Conservation (phyloP, 2,329 filamentous ascomycete genomes). For the Penicillium vulpinum region DNA sequence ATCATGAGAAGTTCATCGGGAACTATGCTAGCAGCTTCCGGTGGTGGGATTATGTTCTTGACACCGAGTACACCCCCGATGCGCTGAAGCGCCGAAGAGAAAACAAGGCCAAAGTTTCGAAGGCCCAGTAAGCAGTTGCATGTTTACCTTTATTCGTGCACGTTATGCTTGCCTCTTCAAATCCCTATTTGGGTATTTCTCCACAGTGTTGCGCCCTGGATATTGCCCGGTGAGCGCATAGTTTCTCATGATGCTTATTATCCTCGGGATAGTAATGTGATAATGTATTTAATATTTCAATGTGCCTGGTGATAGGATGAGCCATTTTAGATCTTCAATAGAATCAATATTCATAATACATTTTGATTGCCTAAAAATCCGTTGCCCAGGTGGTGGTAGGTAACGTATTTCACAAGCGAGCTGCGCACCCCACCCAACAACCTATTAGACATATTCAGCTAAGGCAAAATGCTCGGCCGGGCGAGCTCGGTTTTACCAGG, state of each 20-base stretch:
- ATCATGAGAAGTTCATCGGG: constrained; percentile 98
- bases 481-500: too few relatives aligned
- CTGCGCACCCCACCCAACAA: too few relatives aligned
- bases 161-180: neutral
- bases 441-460: too few relatives aligned
- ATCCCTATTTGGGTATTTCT: neutral
- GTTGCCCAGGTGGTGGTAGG: neutral
- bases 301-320: neutral
- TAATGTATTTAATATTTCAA: constrained; percentile 5
- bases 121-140: constrained; percentile 26
- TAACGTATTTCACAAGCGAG: too few relatives aligned
- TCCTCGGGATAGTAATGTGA: constrained; percentile 2
- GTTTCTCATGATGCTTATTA: neutral
- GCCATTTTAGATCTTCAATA: neutral
- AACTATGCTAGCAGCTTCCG: constrained; percentile 98
- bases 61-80: constrained; percentile 90
- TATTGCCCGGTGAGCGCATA: neutral
- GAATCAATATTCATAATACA: neutral
- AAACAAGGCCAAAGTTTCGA: constrained; percentile 34
- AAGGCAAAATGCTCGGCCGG: too few relatives aligned
- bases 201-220: neutral
- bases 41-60: constrained; percentile 95
- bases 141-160: neutral
- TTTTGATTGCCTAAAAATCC: neutral
- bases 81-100: constrained; percentile 81